Percentiles rank a stretch among this genome's conserved stretches.
Evolutionary conservation across 2,329 filamentous ascomycete species (phyloP).

Genomic region (Hawksworthiomyces lignivorus): DNA sequence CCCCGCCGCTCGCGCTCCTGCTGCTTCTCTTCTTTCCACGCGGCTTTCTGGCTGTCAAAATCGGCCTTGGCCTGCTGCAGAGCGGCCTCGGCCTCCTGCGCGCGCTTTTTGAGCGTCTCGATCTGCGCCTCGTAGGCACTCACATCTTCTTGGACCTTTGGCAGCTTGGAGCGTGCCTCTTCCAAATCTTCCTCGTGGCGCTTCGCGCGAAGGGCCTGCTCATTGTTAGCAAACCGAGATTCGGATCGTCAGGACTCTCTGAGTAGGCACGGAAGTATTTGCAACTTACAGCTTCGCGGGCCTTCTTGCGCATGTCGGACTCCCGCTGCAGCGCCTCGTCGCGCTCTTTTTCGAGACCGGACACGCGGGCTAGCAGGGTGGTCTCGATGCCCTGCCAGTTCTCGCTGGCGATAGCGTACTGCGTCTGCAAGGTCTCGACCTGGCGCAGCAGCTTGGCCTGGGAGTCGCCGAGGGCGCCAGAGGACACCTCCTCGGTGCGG

Average conservation of each 20-base stretch:
- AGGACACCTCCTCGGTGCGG: conserved; percentile 81
- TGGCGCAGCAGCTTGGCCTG: conserved; percentile 88
- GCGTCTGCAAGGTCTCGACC: conserved; percentile 89
- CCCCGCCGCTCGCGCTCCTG: conserved; percentile 4
- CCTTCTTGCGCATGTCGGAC: conserved; percentile 80
- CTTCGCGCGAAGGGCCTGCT: conserved; percentile 54
- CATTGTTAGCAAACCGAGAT: conserved; percentile 23
- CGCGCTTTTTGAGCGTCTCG: conserved; percentile 54
- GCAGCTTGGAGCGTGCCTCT: conserved; percentile 53
- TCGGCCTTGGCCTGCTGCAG: conserved; percentile 47
- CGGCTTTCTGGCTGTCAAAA: conserved; percentile 39
- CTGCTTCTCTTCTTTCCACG: conserved; percentile 23
- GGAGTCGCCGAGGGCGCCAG: conserved; percentile 70
- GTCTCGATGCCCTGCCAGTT: conserved; percentile 98
- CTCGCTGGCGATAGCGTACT: conserved; percentile 87
- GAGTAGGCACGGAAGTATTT: no score
- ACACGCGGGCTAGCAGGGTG: conserved; percentile 69
- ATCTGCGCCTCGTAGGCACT: conserved; percentile 51
- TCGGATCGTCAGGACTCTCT: no score
- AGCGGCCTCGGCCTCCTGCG: conserved; percentile 58
- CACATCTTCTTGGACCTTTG: conserved; percentile 57
- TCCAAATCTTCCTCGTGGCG: conserved; percentile 79
- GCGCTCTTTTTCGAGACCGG: conserved; percentile 77
- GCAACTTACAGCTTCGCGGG: conserved; percentile 67
- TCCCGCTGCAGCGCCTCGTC: conserved; percentile 80